Evolutionary conservation across 2,329 filamentous ascomycete species (phyloP), one percentile per base, ranked within the genome.

Genomic region (Epicoccum sorghinum): DNA sequence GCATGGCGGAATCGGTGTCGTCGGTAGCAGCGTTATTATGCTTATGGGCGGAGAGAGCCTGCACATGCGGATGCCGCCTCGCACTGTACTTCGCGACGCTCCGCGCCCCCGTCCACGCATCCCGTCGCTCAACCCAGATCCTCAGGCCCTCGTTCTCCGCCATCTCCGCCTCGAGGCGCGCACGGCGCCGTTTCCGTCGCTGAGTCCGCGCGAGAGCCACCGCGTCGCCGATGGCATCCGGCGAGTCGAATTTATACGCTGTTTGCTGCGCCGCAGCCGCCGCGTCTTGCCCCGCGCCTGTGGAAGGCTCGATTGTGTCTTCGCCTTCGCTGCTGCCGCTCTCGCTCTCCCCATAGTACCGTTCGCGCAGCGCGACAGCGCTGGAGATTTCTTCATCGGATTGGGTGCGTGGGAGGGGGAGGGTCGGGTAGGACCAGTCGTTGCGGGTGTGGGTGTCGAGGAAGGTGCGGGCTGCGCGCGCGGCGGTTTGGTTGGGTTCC

Each of bases 91-190:
- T 73, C 9, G 79, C 82, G 59, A 83, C 83, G 33, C 66, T 65
- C 18, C 66, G 61, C 29, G 91, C 93, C 29, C 89, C 88, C 1
- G 92, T 93, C 93, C 93, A 98, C 6, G 86, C 87, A 75, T 96
- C 86, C 43, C 93, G 83, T 54, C 90, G 82, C 27, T 87, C 84
- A 55, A 87, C 84, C 75, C 91, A 98, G 71, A 89, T 89, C n/a
- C 86, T 83, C 52, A 97, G 73, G 0, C 93, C 93, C 33, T 88
- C 80, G 66, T 97, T 98, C 87, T 89, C 96, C 7, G 56, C 53
- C 74, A 79, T 77, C 58, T 82, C 79, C 27, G 70, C 67, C 49
- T 77, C 72, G 44, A 79, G 56, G 10, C 65, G 62, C 42, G 65
- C 58, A 46, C 70, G 64, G 36, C 77, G 68, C 59, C 74, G 74